These are phyloP conservation scores for Russula ochroleuca DNA, from an alignment of 768 basidiomycete genomes.

Conservation along the genomic window DNA sequence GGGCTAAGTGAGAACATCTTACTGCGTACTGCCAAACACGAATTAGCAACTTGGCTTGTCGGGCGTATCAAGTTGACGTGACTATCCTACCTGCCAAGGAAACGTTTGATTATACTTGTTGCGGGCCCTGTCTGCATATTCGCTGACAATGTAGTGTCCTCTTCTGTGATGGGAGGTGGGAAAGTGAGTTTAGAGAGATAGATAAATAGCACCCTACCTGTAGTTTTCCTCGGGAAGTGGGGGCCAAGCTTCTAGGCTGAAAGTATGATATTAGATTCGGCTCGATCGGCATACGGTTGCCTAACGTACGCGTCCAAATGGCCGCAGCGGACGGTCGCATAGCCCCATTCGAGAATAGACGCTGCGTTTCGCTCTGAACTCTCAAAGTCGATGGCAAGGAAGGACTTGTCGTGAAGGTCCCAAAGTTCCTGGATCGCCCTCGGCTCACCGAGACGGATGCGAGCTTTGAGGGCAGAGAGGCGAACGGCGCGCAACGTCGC, in stretches of 20 bases:
- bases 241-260: constrained; percentile 68
- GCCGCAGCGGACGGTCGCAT: constrained; percentile 71
- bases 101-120: constrained; percentile 62
- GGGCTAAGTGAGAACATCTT: constrained; percentile 32
- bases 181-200: constrained; percentile 3
- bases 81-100: constrained; percentile 63
- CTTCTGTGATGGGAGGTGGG: constrained; percentile 35
- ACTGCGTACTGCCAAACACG: constrained; percentile 56
- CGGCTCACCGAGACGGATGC: constrained; percentile 63
- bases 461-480: constrained; percentile 59
- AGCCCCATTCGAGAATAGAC: constrained; percentile 74
- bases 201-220: constrained; percentile 42
- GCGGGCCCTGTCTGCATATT: constrained; percentile 59
- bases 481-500: constrained; percentile 66
- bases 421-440: constrained; percentile 62
- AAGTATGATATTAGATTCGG: neutral
- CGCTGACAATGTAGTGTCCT: constrained; percentile 71
- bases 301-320: constrained; percentile 62
- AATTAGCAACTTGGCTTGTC: constrained; percentile 8
- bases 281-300: neutral
- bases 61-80: constrained; percentile 27
- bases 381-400: constrained; percentile 70
- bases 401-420: constrained; percentile 66
- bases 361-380: constrained; percentile 69
- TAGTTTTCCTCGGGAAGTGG: constrained; percentile 73